Conservation (phyloP, 495 filamentous ascomycete genomes). For the Penicillium samsonianum region DNA sequence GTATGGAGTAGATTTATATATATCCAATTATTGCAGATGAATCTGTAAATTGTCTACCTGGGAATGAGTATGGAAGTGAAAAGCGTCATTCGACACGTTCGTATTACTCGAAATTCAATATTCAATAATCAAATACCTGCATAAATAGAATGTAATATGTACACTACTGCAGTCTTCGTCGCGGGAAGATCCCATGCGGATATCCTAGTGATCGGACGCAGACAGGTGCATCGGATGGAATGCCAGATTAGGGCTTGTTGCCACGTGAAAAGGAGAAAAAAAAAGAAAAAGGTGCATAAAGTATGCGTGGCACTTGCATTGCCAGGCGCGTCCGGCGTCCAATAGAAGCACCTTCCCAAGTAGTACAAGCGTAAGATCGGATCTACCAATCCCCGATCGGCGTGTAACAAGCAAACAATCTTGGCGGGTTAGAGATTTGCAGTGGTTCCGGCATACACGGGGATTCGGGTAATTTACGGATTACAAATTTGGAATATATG, state of each 20-base stretch:
- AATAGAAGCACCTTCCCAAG: slow-evolving; percentile 14
- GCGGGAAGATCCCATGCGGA: slow-evolving; percentile 13
- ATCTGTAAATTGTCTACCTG: background rate
- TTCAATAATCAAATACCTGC: background rate
- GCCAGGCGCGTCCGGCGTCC: background rate
- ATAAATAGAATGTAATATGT: background rate
- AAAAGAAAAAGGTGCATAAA: background rate
- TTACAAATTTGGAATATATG: background rate
- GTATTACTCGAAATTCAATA: background rate
- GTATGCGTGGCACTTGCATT: slow-evolving; percentile 1
- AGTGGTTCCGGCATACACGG: background rate
- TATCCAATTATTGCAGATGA: background rate
- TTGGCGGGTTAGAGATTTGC: slow-evolving; percentile 2
- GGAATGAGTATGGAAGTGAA: background rate
- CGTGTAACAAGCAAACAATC: slow-evolving; percentile 4
- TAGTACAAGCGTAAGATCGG: slow-evolving; percentile 8
- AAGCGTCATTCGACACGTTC: background rate
- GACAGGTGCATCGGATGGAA: slow-evolving; percentile 14
- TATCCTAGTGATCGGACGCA: slow-evolving; percentile 2
- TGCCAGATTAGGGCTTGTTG: slow-evolving; percentile 14
- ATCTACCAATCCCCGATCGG: slow-evolving; percentile 14
- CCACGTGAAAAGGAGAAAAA: slow-evolving; percentile 10
- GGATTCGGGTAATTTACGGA: background rate
- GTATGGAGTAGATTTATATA: background rate
- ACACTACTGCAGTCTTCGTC: slow-evolving; percentile 1